phyloP scores from a whole-genome alignment of 2,329 filamentous ascomycete genomes.

The Mariannaea sp. region DNA sequence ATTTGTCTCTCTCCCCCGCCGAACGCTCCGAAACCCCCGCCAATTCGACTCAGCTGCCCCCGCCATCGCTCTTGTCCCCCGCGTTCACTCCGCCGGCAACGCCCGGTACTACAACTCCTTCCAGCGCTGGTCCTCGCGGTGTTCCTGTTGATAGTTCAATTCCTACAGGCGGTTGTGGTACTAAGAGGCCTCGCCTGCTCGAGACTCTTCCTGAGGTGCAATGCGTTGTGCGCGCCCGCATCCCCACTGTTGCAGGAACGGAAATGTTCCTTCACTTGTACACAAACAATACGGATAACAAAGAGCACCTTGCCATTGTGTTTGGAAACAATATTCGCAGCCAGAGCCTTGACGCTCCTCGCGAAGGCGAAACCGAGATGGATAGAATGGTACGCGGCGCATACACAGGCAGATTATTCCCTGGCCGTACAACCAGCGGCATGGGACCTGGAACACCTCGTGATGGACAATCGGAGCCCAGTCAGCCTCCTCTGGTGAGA shows the following conservation, averaged over 20 bases:
- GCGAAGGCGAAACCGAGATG: slow-evolving; percentile 80
- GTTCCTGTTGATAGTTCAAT: slow-evolving; percentile 65
- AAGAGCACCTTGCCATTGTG: slow-evolving; percentile 96
- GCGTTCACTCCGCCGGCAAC: slow-evolving; percentile 78
- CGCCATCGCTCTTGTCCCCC: slow-evolving; percentile 80
- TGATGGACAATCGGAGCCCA: slow-evolving; percentile 15
- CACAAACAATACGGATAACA: slow-evolving; percentile 88
- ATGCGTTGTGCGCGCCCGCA: slow-evolving; percentile 91
- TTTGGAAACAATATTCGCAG: slow-evolving; percentile 87
- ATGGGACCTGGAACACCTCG: slow-evolving; percentile 50
- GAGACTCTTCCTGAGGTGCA: slow-evolving; percentile 81
- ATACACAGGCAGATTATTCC: slow-evolving; percentile 85
- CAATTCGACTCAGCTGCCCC: slow-evolving; percentile 43
- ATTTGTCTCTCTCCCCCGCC: slow-evolving; percentile 44
- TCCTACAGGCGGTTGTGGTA: slow-evolving; percentile 62
- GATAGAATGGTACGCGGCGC: slow-evolving; percentile 94
- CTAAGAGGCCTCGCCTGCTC: slow-evolving; percentile 72
- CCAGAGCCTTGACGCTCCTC: slow-evolving; percentile 69
- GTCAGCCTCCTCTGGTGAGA: slow-evolving; percentile 71
- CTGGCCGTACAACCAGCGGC: slow-evolving; percentile 79
- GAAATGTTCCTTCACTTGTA: slow-evolving; percentile 99
- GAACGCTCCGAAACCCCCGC: slow-evolving; percentile 23
- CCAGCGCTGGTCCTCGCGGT: slow-evolving; percentile 51
- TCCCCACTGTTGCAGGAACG: slow-evolving; percentile 86
- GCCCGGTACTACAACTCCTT: slow-evolving; percentile 62